Evolutionary conservation across 148 eudicot species (phyloP), one percentile per base, ranked within the genome.

Genomic region (Polygonum aviculare): DNA sequence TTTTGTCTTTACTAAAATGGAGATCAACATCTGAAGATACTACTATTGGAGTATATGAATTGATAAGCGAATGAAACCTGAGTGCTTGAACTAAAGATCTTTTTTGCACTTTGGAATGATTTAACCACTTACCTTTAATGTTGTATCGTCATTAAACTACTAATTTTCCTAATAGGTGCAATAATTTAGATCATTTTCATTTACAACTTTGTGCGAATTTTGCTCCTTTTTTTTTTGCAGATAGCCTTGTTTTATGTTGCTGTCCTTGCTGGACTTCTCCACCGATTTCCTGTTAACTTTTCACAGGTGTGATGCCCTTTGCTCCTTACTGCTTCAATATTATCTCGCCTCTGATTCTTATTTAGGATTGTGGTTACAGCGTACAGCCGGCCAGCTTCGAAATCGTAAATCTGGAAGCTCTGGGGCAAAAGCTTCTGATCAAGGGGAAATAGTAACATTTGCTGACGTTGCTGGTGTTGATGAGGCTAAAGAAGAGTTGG

Each of bases 391-490:
- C 67, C 94, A 94, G 82, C 88, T 94, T 60, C 85, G 95, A 62
- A 89, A 76, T 69, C 98, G 93, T 74, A 94, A 94, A 78, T 87
- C 97, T 78, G 92, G 97, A 76, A 81, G 79, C 81, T 82, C 97
- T 47, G 92, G 92, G 60, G 75, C 91, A 21, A 89, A 89, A 86
- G 96, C 84, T 65, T 76, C 93, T 76, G 96, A 90, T 77, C 91
- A 81, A 77, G 98, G 92, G 74, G 97, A 94, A 81, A 77, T 77
- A 26, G 76, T 94, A 72, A 94, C 97, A 39, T 94, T 94, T 90
- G 92, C 96, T 41, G 98, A 94, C 79, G 93, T 94, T 79, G 98
- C 98, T 3, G 98, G 98, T 78, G 98, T 94, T 78, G 96, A 94
- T 81, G 98, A 94, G 85, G 98, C 98, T 39, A 94, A 94, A 84